A percentile compares a stretch with the other conserved stretches of the same genome.
phyloP scores from a whole-genome alignment of 2,329 filamentous ascomycete genomes.

The Uncinocarpus reesii region DNA sequence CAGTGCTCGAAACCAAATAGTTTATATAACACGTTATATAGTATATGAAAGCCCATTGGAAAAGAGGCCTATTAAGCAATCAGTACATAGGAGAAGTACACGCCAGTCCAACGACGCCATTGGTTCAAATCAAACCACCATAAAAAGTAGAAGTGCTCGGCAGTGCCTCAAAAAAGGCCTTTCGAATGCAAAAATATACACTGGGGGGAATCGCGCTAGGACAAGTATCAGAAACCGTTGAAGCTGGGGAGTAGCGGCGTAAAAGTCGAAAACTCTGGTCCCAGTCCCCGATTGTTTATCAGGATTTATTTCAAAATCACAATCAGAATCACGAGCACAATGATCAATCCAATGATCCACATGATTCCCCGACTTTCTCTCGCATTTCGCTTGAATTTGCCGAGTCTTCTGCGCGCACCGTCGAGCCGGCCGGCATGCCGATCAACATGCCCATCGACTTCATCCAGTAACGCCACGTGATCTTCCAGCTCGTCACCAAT shows the following conservation, averaged over 20 bases:
- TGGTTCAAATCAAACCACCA: too few species aligned
- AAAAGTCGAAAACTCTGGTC: too few species aligned
- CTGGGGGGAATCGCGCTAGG: too few species aligned
- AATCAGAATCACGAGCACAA: conserved; percentile 73
- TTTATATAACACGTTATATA: background rate
- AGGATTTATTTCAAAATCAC: conserved; percentile 58
- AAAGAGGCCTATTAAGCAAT: background rate
- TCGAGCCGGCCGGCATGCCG: conserved; percentile 67
- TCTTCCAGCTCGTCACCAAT: conserved; percentile 93
- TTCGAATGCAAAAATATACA: too few species aligned
- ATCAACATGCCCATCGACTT: conserved; percentile 73
- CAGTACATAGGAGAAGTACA: background rate
- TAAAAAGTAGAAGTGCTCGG: background rate
- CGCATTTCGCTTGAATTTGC: conserved; percentile 60
- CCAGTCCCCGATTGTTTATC: background rate
- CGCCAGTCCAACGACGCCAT: background rate
- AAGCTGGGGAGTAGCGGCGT: too few species aligned
- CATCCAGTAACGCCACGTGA: conserved; percentile 80
- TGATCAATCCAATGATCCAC: conserved; percentile 68
- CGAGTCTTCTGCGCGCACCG: conserved; percentile 61
- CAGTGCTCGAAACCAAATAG: background rate
- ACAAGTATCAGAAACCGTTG: too few species aligned
- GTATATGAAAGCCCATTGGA: background rate
- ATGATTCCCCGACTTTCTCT: conserved; percentile 82
- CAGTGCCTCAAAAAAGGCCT: background rate